A percentile compares a stretch with the other conserved stretches of the same genome.
Evolutionary conservation across 2,329 filamentous ascomycete species (phyloP).

Genomic region (Sphaerulina vaccinii): DNA sequence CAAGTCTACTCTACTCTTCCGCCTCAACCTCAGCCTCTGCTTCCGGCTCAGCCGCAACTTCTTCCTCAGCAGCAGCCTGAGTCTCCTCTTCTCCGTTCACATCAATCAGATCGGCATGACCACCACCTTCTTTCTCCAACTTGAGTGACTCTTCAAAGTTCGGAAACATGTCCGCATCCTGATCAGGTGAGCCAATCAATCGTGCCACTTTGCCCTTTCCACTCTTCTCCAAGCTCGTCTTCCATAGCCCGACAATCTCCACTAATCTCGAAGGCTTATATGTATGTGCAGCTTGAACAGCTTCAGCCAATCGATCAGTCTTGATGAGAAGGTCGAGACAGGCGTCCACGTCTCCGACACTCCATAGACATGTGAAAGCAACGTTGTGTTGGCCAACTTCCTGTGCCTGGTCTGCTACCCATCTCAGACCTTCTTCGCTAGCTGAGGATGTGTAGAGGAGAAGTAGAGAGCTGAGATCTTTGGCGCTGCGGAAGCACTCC

Average conservation of each 20-base stretch:
- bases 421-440: slow-evolving; percentile 69
- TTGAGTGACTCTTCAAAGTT: slow-evolving; percentile 91
- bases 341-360: slow-evolving; percentile 75
- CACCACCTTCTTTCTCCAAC: slow-evolving; percentile 70
- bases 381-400: slow-evolving; percentile 83
- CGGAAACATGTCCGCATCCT: slow-evolving; percentile 73
- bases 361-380: slow-evolving; percentile 87
- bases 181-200: slow-evolving; percentile 74
- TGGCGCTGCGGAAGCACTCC: slow-evolving; percentile 88
- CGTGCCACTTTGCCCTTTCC: slow-evolving; percentile 85
- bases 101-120: slow-evolving; percentile 42
- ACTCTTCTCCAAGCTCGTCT: slow-evolving; percentile 74
- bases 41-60: slow-evolving; percentile 17
- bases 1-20: neutral
- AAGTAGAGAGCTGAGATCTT: slow-evolving; percentile 84
- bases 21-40: slow-evolving; percentile 14
- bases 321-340: slow-evolving; percentile 77
- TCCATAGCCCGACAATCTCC: slow-evolving; percentile 73
- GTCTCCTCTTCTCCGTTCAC: slow-evolving; percentile 34
- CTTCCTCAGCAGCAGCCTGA: slow-evolving; percentile 19
- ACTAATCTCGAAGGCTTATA: slow-evolving; percentile 81
- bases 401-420: slow-evolving; percentile 72
- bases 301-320: slow-evolving; percentile 79
- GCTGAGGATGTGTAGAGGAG: slow-evolving; percentile 85
- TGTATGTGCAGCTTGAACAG: slow-evolving; percentile 88